Evolutionary conservation across 1,284 basidiomycete species (phyloP).

Genomic region (Pterula multifida): DNA sequence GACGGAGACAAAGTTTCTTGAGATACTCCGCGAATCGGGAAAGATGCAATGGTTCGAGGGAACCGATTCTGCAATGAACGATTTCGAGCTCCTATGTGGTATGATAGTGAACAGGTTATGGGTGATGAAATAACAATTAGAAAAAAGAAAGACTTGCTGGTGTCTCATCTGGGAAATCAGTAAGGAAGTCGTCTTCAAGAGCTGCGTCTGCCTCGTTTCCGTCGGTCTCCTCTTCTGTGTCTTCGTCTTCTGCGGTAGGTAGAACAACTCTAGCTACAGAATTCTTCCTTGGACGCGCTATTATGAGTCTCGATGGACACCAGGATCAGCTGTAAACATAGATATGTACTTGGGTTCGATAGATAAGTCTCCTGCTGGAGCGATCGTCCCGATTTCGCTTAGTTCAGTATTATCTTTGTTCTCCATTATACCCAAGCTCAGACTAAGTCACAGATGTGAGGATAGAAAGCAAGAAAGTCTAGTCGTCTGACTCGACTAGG

Average conservation of each 20-base stretch:
- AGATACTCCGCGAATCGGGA: constrained; percentile 61
- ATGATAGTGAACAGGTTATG: constrained; percentile 5
- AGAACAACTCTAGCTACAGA: constrained; percentile 30
- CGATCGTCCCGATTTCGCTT: background rate
- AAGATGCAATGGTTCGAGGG: constrained; percentile 53
- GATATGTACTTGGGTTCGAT: background rate
- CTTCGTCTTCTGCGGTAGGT: constrained; percentile 19
- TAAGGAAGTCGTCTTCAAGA: constrained; percentile 32
- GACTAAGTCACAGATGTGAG: too few relatives aligned
- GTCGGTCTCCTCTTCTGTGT: constrained; percentile 28
- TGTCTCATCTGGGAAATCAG: constrained; percentile 49
- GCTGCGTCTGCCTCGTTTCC: constrained; percentile 32
- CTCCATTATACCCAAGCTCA: background rate
- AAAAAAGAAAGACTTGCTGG: constrained; percentile 35
- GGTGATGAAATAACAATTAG: constrained; percentile 3
- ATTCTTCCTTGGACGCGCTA: constrained; percentile 23
- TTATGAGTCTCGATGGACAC: constrained; percentile 35
- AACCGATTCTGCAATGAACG: constrained; percentile 69
- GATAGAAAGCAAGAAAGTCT: background rate
- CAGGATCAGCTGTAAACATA: constrained; percentile 31
- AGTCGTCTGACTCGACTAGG: too few relatives aligned
- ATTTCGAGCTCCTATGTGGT: constrained; percentile 73
- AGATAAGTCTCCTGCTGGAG: background rate
- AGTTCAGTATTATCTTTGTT: background rate
- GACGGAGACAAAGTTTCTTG: constrained; percentile 76